These are phyloP conservation scores for Malassezia dermatis DNA, from an alignment of 1,284 basidiomycete species.

Conservation along the genomic window DNA sequence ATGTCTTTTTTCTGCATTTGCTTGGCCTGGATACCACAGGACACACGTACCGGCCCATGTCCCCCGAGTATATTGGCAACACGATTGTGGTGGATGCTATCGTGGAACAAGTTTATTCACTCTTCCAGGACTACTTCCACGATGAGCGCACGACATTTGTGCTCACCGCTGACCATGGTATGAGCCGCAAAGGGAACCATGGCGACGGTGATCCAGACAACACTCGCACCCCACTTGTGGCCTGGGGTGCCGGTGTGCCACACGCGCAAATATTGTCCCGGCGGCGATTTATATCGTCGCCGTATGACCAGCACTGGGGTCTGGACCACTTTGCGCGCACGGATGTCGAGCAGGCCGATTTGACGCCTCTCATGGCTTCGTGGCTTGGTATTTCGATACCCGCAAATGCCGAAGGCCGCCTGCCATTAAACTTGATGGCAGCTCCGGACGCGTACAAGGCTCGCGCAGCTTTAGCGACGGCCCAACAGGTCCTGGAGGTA, in stretches of 20 bases:
- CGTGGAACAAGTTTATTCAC: conserved; percentile 59
- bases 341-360: conserved; percentile 71
- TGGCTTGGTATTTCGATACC: conserved; percentile 32
- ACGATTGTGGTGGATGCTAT: conserved; percentile 70
- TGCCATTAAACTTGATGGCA: conserved; percentile 45
- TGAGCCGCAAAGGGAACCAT: conserved; percentile 79
- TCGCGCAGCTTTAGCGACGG: conserved; percentile 60
- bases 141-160: conserved; percentile 61
- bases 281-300: not conserved
- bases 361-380: conserved; percentile 62
- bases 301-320: conserved; percentile 33
- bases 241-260: conserved; percentile 62
- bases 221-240: conserved; percentile 72
- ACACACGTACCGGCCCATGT: conserved; percentile 75
- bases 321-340: conserved; percentile 23
- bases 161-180: conserved; percentile 82
- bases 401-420: conserved; percentile 48
- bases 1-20: conserved; percentile 73
- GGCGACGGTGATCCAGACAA: conserved; percentile 83
- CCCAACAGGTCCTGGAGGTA: conserved; percentile 67
- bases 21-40: conserved; percentile 78
- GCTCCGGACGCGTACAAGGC: conserved; percentile 52
- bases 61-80: conserved; percentile 76
- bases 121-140: conserved; percentile 56
- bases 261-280: conserved; percentile 8